Base-by-base conservation (phyloP, 2,329 filamentous ascomycete species). In the Rutstroemia sydowiana region DNA sequence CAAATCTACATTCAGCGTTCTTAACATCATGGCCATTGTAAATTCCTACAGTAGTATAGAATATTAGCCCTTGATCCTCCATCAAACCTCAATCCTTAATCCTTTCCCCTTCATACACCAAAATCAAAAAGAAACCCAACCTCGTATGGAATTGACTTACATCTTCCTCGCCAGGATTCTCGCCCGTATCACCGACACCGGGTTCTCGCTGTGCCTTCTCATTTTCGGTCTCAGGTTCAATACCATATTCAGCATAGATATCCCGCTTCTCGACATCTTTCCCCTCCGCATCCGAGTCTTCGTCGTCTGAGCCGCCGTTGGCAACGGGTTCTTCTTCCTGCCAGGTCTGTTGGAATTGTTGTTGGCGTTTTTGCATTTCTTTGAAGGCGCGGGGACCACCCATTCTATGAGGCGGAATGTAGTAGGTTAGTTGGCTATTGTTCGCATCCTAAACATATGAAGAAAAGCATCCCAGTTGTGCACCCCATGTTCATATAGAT, bases 11-110 rank as follows among this genome's bases (percentile, higher is more conserved):
- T 84, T 82, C 53, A 87, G 69, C 28, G 75, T 79, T 57, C 75
- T 76, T 14, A 87, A 72, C 83, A 87, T 86, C 75, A 79, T 80
- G 44, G 77, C 80, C 76, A 87, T 84, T 11, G 81, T 85, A 61
- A 86, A 85, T 11, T 75, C 76, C 80, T 82, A 58, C 6, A n/a
- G n/a, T n/a, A n/a, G n/a, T n/a, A n/a, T n/a, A n/a, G n/a, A n/a
- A n/a, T n/a, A n/a, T n/a, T n/a, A n/a, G n/a, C n/a, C n/a, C n/a
- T n/a, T n/a, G n/a, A n/a, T n/a, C n/a, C n/a, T n/a, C 39, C 8
- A 32, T 13, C 36, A 41, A 26, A 26, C 8, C 4, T 26, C 37
- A 9, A 30, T 14, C 36, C 39, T 60, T 45, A 59, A 53, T 36
- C 11, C 16, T 26, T 16, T 45, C 45, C 31, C 21, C 21, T 23